Evolutionary conservation across 345 rosid species (phyloP), one percentile per base, ranked within the genome.

Genomic region (Adansonia digitata): DNA sequence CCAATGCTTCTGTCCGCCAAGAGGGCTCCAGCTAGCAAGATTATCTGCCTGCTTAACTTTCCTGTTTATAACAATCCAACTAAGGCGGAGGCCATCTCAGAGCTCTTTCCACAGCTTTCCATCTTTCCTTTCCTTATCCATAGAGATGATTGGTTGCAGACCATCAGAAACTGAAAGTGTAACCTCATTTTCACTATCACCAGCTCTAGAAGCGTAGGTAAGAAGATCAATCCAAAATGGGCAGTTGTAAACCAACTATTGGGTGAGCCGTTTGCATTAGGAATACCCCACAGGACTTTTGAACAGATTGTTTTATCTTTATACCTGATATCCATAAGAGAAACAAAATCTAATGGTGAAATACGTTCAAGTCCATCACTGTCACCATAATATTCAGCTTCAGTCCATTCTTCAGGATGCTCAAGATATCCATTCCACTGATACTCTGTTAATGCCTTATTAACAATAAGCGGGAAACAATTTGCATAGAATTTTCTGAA

Each of bases 1-100:
- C 92, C 92, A 90, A 76, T 88, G 95, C 78, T 92, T 86, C 69
- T 90, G 95, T 59, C 95, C 95, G 5, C 91, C 89, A 26, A 90
- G 92, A 53, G 95, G 87, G 55, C 90, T 86, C 95, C 92, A 90
- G 85, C 95, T 90, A 3, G 92, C 82, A 42, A 90, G 84, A 81
- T 90, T 90, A 22, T 87, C 95, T 29, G 92, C 92, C 76, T 86
- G 90, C 78, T 88, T 87, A 35, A 80, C 67, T 77, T 87, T 90
- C 76, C 76, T 80, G 82, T 90, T 90, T 31, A 90, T 92, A 7
- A 90, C 84, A 69, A 90, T 90, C 95, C 95, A 90, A 80, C 92
- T 90, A 27, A 90, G 90, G 73, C 87, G 78, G 43, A 90, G 85
- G 37, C 90, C 89, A 60, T 88, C 91, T 5, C 87, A 75, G 15